Evolutionary conservation across 1,284 basidiomycete species (phyloP).

Genomic region (Ganoderma meredithae): DNA sequence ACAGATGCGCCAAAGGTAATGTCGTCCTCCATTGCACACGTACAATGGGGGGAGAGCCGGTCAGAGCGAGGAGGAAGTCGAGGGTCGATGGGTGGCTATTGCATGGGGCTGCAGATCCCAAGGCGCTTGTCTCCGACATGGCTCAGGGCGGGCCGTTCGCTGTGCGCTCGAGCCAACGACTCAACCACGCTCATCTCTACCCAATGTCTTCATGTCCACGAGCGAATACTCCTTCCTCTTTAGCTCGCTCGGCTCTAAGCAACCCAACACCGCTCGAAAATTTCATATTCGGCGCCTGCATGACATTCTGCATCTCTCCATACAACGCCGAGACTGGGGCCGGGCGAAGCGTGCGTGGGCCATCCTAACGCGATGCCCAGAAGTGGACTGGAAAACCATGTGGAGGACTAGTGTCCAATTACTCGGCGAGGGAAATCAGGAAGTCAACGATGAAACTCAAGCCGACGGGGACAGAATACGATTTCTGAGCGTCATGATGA

Average conservation of each 20-base stretch:
- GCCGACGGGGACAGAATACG: conserved; percentile 53
- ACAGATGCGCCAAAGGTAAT: conserved; percentile 74
- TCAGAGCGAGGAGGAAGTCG: background rate
- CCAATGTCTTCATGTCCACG: conserved; percentile 37
- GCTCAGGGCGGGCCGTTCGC: background rate
- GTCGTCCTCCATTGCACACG: conserved; percentile 68
- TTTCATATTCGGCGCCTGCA: conserved; percentile 76
- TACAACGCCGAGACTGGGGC: conserved; percentile 71
- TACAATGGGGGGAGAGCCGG: background rate
- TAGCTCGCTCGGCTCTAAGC: conserved; percentile 54
- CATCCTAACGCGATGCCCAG: conserved; percentile 84
- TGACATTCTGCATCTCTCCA: conserved; percentile 76
- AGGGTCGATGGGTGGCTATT: background rate
- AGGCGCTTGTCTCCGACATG: conserved; percentile 12
- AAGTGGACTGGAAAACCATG: conserved; percentile 78
- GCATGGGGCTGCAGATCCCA: conserved; percentile 20
- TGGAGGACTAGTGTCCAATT: conserved; percentile 79
- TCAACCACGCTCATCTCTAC: too few species aligned
- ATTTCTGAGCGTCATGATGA: conserved; percentile 72
- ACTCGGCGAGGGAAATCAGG: conserved; percentile 43
- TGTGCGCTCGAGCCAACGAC: background rate
- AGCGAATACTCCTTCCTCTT: conserved; percentile 61
- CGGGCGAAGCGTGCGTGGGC: conserved; percentile 81
- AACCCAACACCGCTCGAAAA: conserved; percentile 61
- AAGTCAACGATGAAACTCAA: conserved; percentile 23